Evolutionary conservation across 164 flowering plant species (phyloP), one percentile per base, ranked within the genome.

Genomic region (Aristolochia contorta): DNA sequence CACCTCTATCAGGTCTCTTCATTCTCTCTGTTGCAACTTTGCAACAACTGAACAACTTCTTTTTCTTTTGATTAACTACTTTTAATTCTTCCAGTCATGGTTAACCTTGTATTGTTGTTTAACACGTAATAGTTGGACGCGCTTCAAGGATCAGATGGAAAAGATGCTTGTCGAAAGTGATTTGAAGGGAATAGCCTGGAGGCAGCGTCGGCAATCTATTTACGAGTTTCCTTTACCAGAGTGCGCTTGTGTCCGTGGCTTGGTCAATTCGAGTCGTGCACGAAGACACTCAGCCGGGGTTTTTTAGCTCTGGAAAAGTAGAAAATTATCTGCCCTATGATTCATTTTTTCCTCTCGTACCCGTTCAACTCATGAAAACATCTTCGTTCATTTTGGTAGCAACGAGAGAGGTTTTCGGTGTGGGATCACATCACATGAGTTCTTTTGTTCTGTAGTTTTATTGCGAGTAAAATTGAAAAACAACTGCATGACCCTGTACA

Each of bases 111-210:
- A 15, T 49, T 13, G 12, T 60, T 62, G 43, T 20, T 62, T 60
- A 69, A 27, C 30, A 27, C 30, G 60, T 23, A 48, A 21, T 81
- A 91, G 97, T 63, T 88, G 96, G 97, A 70, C 68, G 45, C 68
- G 47, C 23, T 83, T 91, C 81, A 86, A 86, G 74, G 78, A 73
- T 58, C 69, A 86, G 57, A 84, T 86, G 90, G 65, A 65, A 65
- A 18, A 41, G 23, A 88, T 91, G 96, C 84, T 84, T 2, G 62
- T 60, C 0, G 88, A 88, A 64, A 91, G 84, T 61, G 91, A 91
- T 61, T 80, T 82, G 9, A 80, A 82, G 68, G 89, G 96, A 21
- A 66, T 75, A 22, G 76, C 77, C 60, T 54, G 68, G n/a, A 75
- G 68, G 58, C 86, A 82, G 71, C 45, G 69, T 58, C 81, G 71